phyloP scores from a whole-genome alignment of 202 grass and related monocot species.

The Schoenoplectus tabernaemontani region DNA sequence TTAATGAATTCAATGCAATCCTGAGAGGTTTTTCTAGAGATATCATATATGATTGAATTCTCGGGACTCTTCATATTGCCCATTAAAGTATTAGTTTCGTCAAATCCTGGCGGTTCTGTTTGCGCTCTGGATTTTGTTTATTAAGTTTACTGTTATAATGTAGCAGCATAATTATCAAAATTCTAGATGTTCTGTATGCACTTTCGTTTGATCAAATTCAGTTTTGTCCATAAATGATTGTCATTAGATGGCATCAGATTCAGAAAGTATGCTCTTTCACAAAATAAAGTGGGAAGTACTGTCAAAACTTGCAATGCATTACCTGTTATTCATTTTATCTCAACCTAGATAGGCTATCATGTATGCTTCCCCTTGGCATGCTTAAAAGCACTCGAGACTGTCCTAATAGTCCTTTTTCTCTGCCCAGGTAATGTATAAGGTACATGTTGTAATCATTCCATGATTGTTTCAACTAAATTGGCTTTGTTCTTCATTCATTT shows the following conservation, averaged over 20 bases:
- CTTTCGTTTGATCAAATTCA: background rate
- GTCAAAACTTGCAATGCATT: background rate
- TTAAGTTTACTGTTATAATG: background rate
- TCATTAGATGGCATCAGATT: background rate
- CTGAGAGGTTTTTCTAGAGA: background rate
- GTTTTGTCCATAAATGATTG: background rate
- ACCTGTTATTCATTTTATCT: background rate
- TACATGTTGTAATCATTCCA: background rate
- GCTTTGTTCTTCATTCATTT: background rate
- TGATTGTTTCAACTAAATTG: background rate
- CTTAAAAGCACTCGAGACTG: background rate
- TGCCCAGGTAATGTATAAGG: background rate
- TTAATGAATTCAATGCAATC: background rate
- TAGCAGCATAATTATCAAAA: background rate
- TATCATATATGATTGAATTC: background rate
- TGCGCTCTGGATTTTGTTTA: background rate
- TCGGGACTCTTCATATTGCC: background rate
- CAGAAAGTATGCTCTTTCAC: background rate
- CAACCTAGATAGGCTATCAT: background rate
- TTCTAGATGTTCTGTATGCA: background rate
- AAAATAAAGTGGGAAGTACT: background rate
- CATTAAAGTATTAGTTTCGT: background rate
- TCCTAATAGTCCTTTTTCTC: background rate
- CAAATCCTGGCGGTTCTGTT: background rate
- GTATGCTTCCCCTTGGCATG: background rate